phyloP scores from a whole-genome alignment of 1,139 yeast species.

The Sugiyamaella pinicola region DNA sequence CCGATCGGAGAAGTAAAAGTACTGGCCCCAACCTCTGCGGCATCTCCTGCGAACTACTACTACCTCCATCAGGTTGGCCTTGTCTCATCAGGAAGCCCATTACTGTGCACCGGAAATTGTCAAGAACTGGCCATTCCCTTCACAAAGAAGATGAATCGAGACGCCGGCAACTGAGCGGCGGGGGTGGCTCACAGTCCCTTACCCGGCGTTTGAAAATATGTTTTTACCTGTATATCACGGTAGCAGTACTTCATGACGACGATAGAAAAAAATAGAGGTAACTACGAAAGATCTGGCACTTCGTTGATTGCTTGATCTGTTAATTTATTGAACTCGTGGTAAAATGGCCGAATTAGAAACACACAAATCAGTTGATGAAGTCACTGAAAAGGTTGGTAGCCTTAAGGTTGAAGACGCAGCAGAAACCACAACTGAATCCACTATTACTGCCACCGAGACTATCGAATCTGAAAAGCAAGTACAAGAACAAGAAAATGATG shows the following conservation, averaged over 20 bases:
- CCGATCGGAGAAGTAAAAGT: too few relatives aligned
- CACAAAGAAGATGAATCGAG: too few relatives aligned
- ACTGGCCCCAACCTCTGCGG: too few relatives aligned
- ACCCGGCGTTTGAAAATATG: conserved; percentile 15
- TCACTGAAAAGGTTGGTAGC: conserved; percentile 33
- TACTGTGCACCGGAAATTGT: too few relatives aligned
- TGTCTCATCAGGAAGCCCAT: too few relatives aligned
- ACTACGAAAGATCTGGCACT: neutral
- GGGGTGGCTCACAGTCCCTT: conserved; percentile 1
- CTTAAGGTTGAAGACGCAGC: conserved; percentile 26
- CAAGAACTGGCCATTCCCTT: too few relatives aligned
- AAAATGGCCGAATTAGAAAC: conserved; percentile 18
- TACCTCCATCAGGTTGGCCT: too few relatives aligned
- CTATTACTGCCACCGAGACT: conserved; percentile 24
- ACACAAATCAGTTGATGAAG: conserved; percentile 24
- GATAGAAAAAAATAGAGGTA: neutral
- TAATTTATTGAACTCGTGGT: neutral
- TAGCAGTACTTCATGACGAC: conserved; percentile 3
- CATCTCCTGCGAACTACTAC: too few relatives aligned
- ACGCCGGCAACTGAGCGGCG: conserved; percentile 6
- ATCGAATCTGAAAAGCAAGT: conserved; percentile 36
- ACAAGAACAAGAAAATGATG: conserved; percentile 35
- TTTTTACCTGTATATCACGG: too few relatives aligned
- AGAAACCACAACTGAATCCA: conserved; percentile 2
- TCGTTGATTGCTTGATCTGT: conserved; percentile 7